Base-by-base conservation (phyloP, 2,329 filamentous ascomycete species). In the Monosporascus sp. region DNA sequence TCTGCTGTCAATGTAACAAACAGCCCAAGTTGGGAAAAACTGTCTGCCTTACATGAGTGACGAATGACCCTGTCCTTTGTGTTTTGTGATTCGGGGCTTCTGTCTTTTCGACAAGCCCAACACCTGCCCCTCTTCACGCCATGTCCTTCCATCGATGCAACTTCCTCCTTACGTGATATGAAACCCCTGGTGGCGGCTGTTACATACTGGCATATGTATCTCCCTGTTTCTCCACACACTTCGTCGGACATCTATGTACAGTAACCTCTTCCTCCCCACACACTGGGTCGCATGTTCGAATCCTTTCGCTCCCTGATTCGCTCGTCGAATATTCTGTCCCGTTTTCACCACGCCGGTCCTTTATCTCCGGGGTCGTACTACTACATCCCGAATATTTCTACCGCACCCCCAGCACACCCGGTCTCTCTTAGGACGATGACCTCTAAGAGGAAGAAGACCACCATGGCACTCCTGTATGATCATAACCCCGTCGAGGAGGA, bases 371-470 rank as follows among this genome's bases (percentile, higher is more conserved):
- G 25, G 14, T 52, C 35, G 6, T 55, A 31, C 24, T 55, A 31
- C 27, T 55, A 55, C 57, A 62, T 58, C 58, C 52, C 52, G 50
- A 52, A 47, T 22, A 11, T 22, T 47, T 37, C 48, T 47, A 27
- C 25, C 47, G 22, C 20, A 39, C 17, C 17, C 17, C 47, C 43
- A 17, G 51, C 38, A 17, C 24, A 7, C 24, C 24, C 25, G 6
- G 37, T 43, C 22, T 31, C 37, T 7, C 5, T 44, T 24, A 14
- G 35, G 52, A 62, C 61, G 11, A 76, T 76, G 73, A 63, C 64
- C 2, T 41, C 66, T 4, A 77, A 75, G 57, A 68, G 73, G 48
- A 75, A 73, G 58, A 70, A 66, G 51, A 58, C 63, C 15, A 50
- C 50, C 47, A 58, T 53, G 53, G 58, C 55, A 18, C 54, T 56